Evolutionary conservation across 106 monocot species (phyloP).

Genomic region (Iris macrosiphon): DNA sequence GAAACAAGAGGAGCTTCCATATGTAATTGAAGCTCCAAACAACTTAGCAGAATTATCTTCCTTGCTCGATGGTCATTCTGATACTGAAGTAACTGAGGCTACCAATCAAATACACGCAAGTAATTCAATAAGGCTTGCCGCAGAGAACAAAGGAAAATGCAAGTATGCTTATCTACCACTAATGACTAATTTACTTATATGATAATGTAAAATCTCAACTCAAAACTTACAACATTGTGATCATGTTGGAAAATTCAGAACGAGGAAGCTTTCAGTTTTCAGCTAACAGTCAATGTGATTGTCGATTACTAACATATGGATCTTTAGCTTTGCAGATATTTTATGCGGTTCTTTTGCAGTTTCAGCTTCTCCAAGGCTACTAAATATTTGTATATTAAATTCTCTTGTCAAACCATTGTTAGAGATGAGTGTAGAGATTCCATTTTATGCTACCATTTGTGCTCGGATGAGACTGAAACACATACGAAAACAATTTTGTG

Average conservation of each 20-base stretch:
- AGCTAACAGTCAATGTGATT: background rate
- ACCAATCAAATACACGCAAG: conserved; percentile 78
- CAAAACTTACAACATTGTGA: too few relatives aligned
- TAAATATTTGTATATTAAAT: conserved; percentile 55
- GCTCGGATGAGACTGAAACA: conserved; percentile 58
- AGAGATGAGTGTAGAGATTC: conserved; percentile 81
- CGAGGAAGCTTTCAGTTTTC: too few relatives aligned
- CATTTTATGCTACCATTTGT: conserved; percentile 90
- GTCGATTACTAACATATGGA: background rate
- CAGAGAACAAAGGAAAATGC: conserved; percentile 88
- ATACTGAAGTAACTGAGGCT: conserved; percentile 66
- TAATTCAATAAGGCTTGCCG: conserved; percentile 68
- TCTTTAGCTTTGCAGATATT: conserved; percentile 65
- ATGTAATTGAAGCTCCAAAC: conserved; percentile 85
- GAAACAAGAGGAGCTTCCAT: conserved; percentile 55
- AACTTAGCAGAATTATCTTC: conserved; percentile 47
- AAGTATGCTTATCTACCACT: conserved; percentile 33
- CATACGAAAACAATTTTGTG: conserved; percentile 47
- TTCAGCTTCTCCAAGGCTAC: conserved; percentile 40
- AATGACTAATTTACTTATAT: background rate
- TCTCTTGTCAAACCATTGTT: conserved; percentile 73
- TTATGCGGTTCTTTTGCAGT: conserved; percentile 78
- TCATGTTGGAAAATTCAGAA: too few relatives aligned
- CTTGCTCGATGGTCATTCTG: conserved; percentile 64
- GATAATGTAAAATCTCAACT: background rate